These are phyloP conservation scores for Quambalaria eucalypti DNA, from an alignment of 1,284 basidiomycete species.

Conservation along the genomic window DNA sequence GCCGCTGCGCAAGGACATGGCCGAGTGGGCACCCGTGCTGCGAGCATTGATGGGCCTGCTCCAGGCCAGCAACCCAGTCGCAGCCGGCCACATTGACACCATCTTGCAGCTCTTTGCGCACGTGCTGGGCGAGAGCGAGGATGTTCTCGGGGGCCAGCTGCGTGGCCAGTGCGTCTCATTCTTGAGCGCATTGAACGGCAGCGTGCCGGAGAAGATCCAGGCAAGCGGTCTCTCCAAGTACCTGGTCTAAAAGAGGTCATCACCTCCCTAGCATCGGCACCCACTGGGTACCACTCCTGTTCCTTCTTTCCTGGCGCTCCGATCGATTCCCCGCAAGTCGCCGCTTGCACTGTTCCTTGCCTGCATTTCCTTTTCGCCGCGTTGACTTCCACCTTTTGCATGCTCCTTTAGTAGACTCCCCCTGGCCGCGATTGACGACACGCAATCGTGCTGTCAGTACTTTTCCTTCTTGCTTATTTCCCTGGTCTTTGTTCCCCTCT, in stretches of 20 bases:
- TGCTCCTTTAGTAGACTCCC: too few relatives aligned
- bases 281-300: too few relatives aligned
- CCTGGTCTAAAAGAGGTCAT: conserved; percentile 26
- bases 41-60: conserved; percentile 81
- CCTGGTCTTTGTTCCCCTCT: too few relatives aligned
- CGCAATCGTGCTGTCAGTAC: too few relatives aligned
- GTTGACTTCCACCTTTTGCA: too few relatives aligned
- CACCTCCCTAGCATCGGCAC: background rate
- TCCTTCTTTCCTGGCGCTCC: too few relatives aligned
- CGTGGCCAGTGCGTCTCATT: conserved; percentile 52
- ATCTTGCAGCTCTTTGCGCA: conserved; percentile 73
- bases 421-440: too few relatives aligned
- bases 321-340: too few relatives aligned
- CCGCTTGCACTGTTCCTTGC: too few relatives aligned
- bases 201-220: conserved; percentile 66
- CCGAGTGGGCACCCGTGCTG: conserved; percentile 65
- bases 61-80: conserved; percentile 60
- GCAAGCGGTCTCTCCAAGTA: conserved; percentile 58
- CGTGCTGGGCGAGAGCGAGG: conserved; percentile 56
- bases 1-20: conserved; percentile 76
- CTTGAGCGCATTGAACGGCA: conserved; percentile 63
- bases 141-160: conserved; percentile 49
- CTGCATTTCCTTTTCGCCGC: too few relatives aligned
- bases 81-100: conserved; percentile 67
- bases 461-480: too few relatives aligned